These are phyloP conservation scores for Aschersonia sp. DNA, from an alignment of 2,329 filamentous ascomycete species.

Conservation along the genomic window DNA sequence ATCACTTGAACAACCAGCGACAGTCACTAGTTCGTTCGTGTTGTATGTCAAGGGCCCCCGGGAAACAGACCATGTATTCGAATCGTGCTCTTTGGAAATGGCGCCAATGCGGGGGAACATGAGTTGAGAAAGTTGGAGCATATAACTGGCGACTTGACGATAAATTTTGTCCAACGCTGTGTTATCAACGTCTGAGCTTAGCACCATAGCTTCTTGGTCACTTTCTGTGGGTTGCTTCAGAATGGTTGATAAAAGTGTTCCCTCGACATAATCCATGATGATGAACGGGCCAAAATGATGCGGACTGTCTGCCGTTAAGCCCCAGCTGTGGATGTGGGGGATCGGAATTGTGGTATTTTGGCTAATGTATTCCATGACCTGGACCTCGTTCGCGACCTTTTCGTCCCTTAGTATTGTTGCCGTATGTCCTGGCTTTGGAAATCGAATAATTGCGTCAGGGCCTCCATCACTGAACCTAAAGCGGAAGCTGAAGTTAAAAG, in stretches of 20 bases:
- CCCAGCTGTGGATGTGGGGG: slow-evolving; percentile 12
- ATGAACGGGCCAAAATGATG: slow-evolving; percentile 17
- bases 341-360: slow-evolving; percentile 17
- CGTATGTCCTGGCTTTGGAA: slow-evolving; percentile 11
- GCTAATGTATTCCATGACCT: slow-evolving; percentile 12
- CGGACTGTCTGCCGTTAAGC: slow-evolving; percentile 14
- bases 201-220: not conserved
- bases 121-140: slow-evolving; percentile 16
- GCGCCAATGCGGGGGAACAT: slow-evolving; percentile 17
- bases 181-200: slow-evolving; percentile 6
- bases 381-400: slow-evolving; percentile 16
- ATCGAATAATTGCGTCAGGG: slow-evolving; percentile 12
- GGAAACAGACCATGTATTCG: slow-evolving; percentile 14
- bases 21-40: slow-evolving; percentile 21
- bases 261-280: slow-evolving; percentile 17
- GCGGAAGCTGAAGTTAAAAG: slow-evolving; percentile 14
- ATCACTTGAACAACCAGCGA: slow-evolving; percentile 14
- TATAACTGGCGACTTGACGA: slow-evolving; percentile 10
- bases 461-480: slow-evolving; percentile 8
- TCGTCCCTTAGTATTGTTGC: slow-evolving; percentile 11
- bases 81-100: slow-evolving; percentile 13
- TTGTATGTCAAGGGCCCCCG: slow-evolving; percentile 22
- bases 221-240: slow-evolving; percentile 10
- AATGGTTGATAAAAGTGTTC: slow-evolving; percentile 9
- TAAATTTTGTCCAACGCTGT: slow-evolving; percentile 10